Base-by-base conservation (phyloP, 768 basidiomycete genomes). In the Boletellus emodensis region DNA sequence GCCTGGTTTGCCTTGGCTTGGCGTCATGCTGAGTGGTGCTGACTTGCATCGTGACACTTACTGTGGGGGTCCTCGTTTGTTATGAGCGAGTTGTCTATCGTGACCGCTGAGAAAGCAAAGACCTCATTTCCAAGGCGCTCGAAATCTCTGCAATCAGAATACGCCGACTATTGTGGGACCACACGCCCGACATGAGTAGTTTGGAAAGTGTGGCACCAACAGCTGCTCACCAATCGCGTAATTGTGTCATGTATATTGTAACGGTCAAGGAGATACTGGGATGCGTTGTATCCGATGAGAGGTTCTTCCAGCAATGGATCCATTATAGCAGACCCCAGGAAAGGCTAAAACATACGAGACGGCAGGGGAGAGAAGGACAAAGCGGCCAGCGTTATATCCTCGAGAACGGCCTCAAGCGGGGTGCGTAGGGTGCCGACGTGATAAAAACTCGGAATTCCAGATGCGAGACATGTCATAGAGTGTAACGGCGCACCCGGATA, bases 211-310 rank as follows among this genome's bases (percentile, higher is more conserved):
- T 20, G 30, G 20, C 18, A 20, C 33, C 13, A n/a, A 8, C 1
- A 20, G 24, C n/a, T 28, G 44, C 63, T 46, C 42, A 65, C 63
- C 51, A 64, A 17, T 37, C 63, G 58, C 11, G 56, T 57, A 42
- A 65, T 61, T 22, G 58, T 65, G 34, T 64, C 63, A 20, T 65
- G 59, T 41, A 65, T 65, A 18, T 63, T 65, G 54, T 46, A 13
- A 13, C 61, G 56, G 43, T 65, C 64, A 17, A 65, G 55, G 18
- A 65, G 20, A 40, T 61, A 61, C 44, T 65, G 59, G 30, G 58
- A 43, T 15, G 58, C 12, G 28, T 33, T 53, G 48, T 64, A 64
- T 26, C 52, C 34, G 20, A 51, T 10, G 9, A 56, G 48, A 42
- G 45, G 37, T 20, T 49, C 49, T 18, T 52, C 49, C 42, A 41